Conservation (phyloP, 2,329 filamentous ascomycete species). For the Fusarium sterilihyphosum region DNA sequence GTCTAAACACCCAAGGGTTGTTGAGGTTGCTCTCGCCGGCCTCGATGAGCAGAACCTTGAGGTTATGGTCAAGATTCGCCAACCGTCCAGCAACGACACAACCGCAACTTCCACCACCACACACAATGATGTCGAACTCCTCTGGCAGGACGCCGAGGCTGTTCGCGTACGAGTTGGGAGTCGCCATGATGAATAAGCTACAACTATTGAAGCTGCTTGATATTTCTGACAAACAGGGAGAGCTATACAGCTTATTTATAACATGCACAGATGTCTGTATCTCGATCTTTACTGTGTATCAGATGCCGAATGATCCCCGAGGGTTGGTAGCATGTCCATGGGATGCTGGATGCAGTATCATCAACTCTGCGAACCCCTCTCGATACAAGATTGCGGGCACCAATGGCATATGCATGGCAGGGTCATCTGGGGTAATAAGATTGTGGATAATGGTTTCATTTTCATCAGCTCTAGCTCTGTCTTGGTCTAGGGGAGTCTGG, state of each 20-base stretch:
- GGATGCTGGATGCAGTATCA: conserved; percentile 25
- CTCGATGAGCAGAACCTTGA: conserved; percentile 75
- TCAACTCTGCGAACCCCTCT: conserved; percentile 32
- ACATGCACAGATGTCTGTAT: background rate
- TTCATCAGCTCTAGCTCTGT: conserved; percentile 8
- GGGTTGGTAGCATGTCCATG: conserved; percentile 15
- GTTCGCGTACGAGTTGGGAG: conserved; percentile 31
- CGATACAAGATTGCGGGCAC: conserved; percentile 37
- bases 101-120: conserved; percentile 76
- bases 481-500: background rate
- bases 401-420: conserved; percentile 28
- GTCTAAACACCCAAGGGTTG: conserved; percentile 81
- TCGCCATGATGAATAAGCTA: conserved; percentile 36
- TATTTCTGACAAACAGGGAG: background rate
- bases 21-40: conserved; percentile 79
- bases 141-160: conserved; percentile 63
- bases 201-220: background rate
- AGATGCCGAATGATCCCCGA: conserved; percentile 39
- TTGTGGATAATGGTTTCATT: conserved; percentile 34
- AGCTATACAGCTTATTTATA: conserved; percentile 22
- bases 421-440: conserved; percentile 27
- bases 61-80: conserved; percentile 80
- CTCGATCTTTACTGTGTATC: conserved; percentile 2
- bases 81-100: conserved; percentile 70
- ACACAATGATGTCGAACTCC: conserved; percentile 84